Conservation (phyloP, 345 rosid genomes). For the Excoecaria agallocha region DNA sequence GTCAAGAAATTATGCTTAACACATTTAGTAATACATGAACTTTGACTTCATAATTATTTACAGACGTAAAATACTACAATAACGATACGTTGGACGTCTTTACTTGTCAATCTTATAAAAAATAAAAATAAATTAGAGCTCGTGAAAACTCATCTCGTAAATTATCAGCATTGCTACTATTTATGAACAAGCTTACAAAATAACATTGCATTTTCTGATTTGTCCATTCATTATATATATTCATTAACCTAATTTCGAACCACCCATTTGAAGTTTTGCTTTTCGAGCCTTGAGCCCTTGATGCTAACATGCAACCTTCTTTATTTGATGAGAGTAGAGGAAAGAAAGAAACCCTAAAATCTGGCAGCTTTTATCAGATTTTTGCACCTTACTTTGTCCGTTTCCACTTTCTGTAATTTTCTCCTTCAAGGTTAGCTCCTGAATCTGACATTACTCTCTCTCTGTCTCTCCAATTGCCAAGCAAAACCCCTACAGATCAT, state of each 20-base stretch:
- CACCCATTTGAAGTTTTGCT: background rate
- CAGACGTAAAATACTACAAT: no score
- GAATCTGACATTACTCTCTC: background rate
- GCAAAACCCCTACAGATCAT: background rate
- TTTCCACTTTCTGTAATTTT: conserved; percentile 12
- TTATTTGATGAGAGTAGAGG: background rate
- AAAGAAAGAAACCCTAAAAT: background rate
- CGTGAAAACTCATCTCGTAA: no score
- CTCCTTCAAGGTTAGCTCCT: background rate
- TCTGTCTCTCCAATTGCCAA: background rate
- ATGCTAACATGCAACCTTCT: background rate
- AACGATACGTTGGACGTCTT: no score
- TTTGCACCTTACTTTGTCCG: background rate
- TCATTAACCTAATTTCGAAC: no score
- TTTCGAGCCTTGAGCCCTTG: conserved; percentile 4
- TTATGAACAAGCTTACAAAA: background rate
- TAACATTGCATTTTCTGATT: background rate
- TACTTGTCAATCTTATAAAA: no score
- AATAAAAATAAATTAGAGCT: no score
- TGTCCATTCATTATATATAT: background rate
- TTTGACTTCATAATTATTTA: no score
- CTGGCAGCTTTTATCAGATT: background rate
- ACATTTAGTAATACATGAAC: no score
- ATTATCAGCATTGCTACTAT: background rate
- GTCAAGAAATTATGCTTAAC: no score